phyloP scores from a whole-genome alignment of 78 protist species.

The Dictyostelium firmibasis region DNA sequence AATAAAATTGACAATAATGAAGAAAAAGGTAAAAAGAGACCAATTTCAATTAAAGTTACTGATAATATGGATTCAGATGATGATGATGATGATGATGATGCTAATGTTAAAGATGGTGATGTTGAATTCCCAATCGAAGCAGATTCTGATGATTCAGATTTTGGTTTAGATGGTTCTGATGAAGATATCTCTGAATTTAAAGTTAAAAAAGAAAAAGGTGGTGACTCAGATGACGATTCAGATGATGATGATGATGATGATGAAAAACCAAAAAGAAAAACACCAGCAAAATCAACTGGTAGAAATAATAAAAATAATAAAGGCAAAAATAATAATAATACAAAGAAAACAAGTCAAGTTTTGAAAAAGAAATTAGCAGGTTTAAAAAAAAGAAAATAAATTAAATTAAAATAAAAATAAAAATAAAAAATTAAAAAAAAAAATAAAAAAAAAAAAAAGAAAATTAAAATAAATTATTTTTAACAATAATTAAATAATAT shows the following conservation, averaged over 20 bases:
- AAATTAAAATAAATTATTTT: not conserved
- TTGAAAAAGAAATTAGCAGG: not conserved
- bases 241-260: not conserved
- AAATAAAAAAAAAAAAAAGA: not conserved
- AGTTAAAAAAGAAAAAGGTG: not conserved
- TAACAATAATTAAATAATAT: not conserved
- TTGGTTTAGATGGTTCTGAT: not conserved
- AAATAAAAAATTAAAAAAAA: not conserved
- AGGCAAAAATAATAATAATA: not conserved
- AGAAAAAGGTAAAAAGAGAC: not conserved
- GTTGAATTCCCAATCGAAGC: not conserved
- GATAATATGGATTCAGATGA: not conserved
- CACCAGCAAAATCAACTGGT: not conserved
- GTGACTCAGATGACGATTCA: not conserved
- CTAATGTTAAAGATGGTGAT: not conserved
- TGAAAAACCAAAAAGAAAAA: constrained; percentile 7
- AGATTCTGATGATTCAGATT: constrained; percentile 17
- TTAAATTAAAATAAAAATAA: not conserved
- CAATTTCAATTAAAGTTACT: not conserved
- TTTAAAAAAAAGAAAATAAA: not conserved
- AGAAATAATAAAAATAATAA: not conserved
- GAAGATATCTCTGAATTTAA: not conserved
- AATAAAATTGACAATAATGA: not conserved
- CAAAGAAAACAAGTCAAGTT: not conserved
- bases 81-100: not conserved